A percentile compares a stretch with the other conserved stretches of the same genome.
phyloP scores from a whole-genome alignment of 306 rosid genomes.

The Quercus parvula region DNA sequence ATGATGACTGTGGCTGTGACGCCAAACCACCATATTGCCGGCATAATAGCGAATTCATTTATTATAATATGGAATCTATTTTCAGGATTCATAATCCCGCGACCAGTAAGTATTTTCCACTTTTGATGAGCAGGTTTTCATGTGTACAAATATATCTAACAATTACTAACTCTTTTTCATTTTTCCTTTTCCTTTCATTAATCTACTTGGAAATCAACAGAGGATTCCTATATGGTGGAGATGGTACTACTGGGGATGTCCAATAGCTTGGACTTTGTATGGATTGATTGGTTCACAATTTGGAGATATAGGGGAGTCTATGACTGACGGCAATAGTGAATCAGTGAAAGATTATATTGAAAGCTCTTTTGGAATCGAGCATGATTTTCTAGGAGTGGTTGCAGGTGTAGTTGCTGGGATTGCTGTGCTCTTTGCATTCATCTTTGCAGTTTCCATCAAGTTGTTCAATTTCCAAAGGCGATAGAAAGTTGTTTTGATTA shows the following conservation, averaged over 20 bases:
- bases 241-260: constrained; percentile 25
- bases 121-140: too few relatives aligned
- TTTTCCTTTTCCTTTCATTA: too few relatives aligned
- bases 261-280: constrained; percentile 24
- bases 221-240: constrained; percentile 36
- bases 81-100: constrained; percentile 50
- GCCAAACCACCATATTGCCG: constrained; percentile 54
- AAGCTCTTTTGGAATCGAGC: constrained; percentile 35
- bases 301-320: constrained; percentile 31
- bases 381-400: constrained; percentile 41
- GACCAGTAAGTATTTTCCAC: constrained; percentile 43
- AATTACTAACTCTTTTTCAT: too few relatives aligned
- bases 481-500: constrained; percentile 9
- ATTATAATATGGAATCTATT: constrained; percentile 53
- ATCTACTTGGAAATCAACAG: background rate
- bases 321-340: background rate
- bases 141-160: too few relatives aligned
- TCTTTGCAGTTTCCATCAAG: constrained; percentile 41
- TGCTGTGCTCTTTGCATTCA: constrained; percentile 37
- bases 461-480: constrained; percentile 49
- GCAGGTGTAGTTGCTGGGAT: constrained; percentile 30
- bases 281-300: constrained; percentile 22
- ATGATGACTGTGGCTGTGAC: constrained; percentile 58
- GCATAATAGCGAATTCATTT: constrained; percentile 35
- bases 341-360: constrained; percentile 33